These are phyloP conservation scores for Strobilomyces dryophilus DNA, from an alignment of 768 basidiomycete genomes.

Conservation along the genomic window DNA sequence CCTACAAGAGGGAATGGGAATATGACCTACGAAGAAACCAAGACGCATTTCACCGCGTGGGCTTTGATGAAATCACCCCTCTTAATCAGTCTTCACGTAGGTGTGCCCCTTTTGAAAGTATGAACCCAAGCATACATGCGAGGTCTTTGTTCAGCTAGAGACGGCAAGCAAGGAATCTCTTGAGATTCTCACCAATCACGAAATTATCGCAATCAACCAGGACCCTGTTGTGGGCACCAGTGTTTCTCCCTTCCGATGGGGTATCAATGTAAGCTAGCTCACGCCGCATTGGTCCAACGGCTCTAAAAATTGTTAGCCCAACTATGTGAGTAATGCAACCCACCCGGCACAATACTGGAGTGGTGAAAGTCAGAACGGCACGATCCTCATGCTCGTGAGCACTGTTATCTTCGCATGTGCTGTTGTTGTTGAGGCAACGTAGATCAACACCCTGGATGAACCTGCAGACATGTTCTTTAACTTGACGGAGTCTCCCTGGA, in stretches of 20 bases:
- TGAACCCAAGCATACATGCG: slow-evolving; percentile 1
- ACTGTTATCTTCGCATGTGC: neutral
- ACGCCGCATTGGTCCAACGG: neutral
- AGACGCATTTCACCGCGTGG: slow-evolving; percentile 72
- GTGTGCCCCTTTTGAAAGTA: slow-evolving; percentile 17
- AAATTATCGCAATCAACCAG: slow-evolving; percentile 67
- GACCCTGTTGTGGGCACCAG: slow-evolving; percentile 58
- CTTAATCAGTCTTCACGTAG: slow-evolving; percentile 55
- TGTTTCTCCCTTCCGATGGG: slow-evolving; percentile 67
- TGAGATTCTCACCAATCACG: slow-evolving; percentile 55
- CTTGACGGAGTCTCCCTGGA: slow-evolving; percentile 67
- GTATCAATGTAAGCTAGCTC: slow-evolving; percentile 48
- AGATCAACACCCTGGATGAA: slow-evolving; percentile 60
- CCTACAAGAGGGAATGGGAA: slow-evolving; percentile 54
- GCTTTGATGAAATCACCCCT: slow-evolving; percentile 68
- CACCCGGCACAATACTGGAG: slow-evolving; percentile 74
- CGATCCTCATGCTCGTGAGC: slow-evolving; percentile 62
- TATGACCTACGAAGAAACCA: slow-evolving; percentile 57
- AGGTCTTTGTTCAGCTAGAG: slow-evolving; percentile 38
- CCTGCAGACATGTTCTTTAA: slow-evolving; percentile 57
- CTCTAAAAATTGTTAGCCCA: slow-evolving; percentile 21
- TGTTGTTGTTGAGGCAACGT: neutral
- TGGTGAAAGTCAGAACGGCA: slow-evolving; percentile 60
- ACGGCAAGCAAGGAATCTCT: slow-evolving; percentile 47
- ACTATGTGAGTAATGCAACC: slow-evolving; percentile 37